Evolutionary conservation across 2,329 filamentous ascomycete genomes (phyloP).

Genomic region (Didymella pinodella): DNA sequence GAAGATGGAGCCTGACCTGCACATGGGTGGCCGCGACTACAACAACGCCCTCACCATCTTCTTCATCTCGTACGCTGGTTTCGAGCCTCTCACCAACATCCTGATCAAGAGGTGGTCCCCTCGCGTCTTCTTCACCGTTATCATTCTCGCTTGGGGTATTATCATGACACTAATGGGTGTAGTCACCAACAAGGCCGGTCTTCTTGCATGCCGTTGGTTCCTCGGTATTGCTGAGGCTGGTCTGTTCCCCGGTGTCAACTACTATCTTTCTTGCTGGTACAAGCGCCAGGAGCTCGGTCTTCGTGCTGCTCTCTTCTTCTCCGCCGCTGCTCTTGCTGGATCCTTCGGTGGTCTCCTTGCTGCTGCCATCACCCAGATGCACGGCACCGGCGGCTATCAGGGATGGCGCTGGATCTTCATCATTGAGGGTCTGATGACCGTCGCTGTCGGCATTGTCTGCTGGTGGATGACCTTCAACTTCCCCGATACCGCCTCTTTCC

Average conservation of each 20-base stretch:
- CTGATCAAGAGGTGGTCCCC: conserved; percentile 68
- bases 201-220: conserved; percentile 49
- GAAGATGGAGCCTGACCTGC: conserved; percentile 39
- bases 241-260: conserved; percentile 55
- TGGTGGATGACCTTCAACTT: conserved; percentile 71
- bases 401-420: conserved; percentile 54
- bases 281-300: conserved; percentile 63
- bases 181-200: conserved; percentile 50
- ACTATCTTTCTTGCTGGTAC: conserved; percentile 66
- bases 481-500: conserved; percentile 66
- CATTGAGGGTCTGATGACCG: conserved; percentile 49
- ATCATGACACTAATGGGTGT: conserved; percentile 61
- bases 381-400: conserved; percentile 59
- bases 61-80: conserved; percentile 63
- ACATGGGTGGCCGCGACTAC: conserved; percentile 65
- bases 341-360: conserved; percentile 69
- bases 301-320: conserved; percentile 67
- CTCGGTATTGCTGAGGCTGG: conserved; percentile 51
- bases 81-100: conserved; percentile 66
- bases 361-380: conserved; percentile 66
- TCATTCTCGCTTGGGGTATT: conserved; percentile 60
- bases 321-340: conserved; percentile 64
- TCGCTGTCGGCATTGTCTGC: conserved; percentile 47
- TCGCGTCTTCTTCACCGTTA: conserved; percentile 49
- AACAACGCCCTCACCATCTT: conserved; percentile 71